These are phyloP conservation scores for Phlegmacium glaucopus DNA, from an alignment of 768 basidiomycete species.

Conservation along the genomic window DNA sequence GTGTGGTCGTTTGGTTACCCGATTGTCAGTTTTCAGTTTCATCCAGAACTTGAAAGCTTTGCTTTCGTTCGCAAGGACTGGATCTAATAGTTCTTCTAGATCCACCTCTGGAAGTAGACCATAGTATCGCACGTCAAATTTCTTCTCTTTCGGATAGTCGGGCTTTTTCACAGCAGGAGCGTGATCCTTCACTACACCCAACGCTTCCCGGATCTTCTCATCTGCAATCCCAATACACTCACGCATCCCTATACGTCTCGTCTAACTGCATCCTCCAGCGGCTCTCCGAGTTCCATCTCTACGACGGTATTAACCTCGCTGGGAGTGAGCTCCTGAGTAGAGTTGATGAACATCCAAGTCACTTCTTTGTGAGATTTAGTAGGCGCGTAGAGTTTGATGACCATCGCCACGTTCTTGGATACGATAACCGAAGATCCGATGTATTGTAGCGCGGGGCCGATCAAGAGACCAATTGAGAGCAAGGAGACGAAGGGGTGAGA, in stretches of 20 bases:
- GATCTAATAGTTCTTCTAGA: slow-evolving; percentile 44
- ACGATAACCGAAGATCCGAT: slow-evolving; percentile 76
- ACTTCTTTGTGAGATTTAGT: slow-evolving; percentile 72
- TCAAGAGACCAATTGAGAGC: slow-evolving; percentile 75
- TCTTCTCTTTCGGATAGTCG: slow-evolving; percentile 24
- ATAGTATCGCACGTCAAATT: slow-evolving; percentile 60
- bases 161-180: slow-evolving; percentile 22
- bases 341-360: slow-evolving; percentile 77
- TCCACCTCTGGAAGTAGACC: slow-evolving; percentile 76
- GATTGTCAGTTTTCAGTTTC: slow-evolving; percentile 36
- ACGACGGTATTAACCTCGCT: slow-evolving; percentile 65
- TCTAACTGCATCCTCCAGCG: too few relatives aligned
- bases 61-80: slow-evolving; percentile 14
- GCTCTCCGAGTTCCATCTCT: slow-evolving; percentile 28
- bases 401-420: slow-evolving; percentile 73
- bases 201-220: slow-evolving; percentile 55
- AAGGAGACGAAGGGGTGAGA: slow-evolving; percentile 63
- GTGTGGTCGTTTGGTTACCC: slow-evolving; percentile 68
- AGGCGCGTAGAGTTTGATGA: slow-evolving; percentile 77
- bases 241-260: too few relatives aligned
- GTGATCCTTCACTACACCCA: slow-evolving; percentile 43
- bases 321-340: slow-evolving; percentile 54
- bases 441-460: slow-evolving; percentile 54
- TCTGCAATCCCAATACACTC: slow-evolving; percentile 41
- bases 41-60: slow-evolving; percentile 50